These are phyloP conservation scores for Murraya koenigii DNA, from an alignment of 345 rosid species.

Conservation along the genomic window DNA sequence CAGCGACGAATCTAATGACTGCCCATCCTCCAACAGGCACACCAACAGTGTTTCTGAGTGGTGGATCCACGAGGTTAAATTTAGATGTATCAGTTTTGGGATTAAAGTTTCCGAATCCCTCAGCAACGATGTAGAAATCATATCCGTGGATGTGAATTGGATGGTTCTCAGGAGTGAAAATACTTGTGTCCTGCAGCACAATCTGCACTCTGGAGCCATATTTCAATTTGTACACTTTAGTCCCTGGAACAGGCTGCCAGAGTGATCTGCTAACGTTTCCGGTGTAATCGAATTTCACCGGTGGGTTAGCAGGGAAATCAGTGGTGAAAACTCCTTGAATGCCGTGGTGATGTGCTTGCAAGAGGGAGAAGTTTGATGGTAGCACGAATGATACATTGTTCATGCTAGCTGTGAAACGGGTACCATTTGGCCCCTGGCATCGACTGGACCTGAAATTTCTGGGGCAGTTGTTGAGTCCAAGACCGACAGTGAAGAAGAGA, in stretches of 20 bases:
- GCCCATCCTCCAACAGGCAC: slow-evolving; percentile 89
- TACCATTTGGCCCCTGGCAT: slow-evolving; percentile 89
- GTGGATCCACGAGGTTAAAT: slow-evolving; percentile 90
- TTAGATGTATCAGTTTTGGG: slow-evolving; percentile 58
- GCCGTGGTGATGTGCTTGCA: slow-evolving; percentile 66
- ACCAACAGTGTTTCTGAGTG: slow-evolving; percentile 76
- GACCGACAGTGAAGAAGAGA: slow-evolving; percentile 67
- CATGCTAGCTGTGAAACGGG: slow-evolving; percentile 84
- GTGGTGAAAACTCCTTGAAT: slow-evolving; percentile 80
- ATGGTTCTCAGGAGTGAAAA: slow-evolving; percentile 81
- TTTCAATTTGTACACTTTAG: slow-evolving; percentile 64
- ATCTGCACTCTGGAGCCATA: slow-evolving; percentile 76
- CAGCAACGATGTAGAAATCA: slow-evolving; percentile 80
- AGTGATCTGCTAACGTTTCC: slow-evolving; percentile 73
- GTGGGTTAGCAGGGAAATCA: slow-evolving; percentile 76
- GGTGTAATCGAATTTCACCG: slow-evolving; percentile 65
- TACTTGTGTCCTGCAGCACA: slow-evolving; percentile 82
- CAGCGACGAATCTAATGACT: slow-evolving; percentile 88
- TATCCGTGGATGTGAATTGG: slow-evolving; percentile 94
- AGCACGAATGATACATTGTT: slow-evolving; percentile 82
- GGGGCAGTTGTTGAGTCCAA: slow-evolving; percentile 80
- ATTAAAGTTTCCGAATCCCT: slow-evolving; percentile 89
- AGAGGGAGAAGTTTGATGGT: slow-evolving; percentile 60
- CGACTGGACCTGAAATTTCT: slow-evolving; percentile 30
- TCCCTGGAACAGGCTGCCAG: slow-evolving; percentile 66